Conservation (phyloP, 495 filamentous ascomycete species). For the Glarea lozoyensis region DNA sequence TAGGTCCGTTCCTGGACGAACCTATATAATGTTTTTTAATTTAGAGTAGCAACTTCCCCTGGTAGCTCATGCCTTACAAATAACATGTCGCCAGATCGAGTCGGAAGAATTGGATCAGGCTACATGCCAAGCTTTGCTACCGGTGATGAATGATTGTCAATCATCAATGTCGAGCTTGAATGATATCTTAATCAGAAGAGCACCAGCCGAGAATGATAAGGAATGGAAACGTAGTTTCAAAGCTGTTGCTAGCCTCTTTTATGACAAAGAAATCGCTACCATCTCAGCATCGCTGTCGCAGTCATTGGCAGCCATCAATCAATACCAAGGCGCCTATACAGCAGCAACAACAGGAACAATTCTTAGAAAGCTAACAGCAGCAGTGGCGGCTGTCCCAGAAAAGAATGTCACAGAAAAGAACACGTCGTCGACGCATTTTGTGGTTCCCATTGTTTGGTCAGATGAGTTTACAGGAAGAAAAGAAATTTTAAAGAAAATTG, state of each 20-base stretch:
- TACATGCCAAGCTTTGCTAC: background rate
- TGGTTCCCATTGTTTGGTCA: slow-evolving; percentile 12
- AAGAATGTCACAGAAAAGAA: no score
- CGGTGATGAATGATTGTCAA: background rate
- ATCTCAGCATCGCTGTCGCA: background rate
- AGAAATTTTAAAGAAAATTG: slow-evolving; percentile 1
- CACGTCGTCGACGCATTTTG: background rate
- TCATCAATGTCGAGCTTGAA: background rate
- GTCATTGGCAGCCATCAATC: background rate
- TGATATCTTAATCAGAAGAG: background rate
- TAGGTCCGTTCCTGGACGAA: background rate
- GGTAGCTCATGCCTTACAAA: background rate
- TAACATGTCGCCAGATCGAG: background rate
- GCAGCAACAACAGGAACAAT: background rate
- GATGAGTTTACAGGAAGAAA: slow-evolving; percentile 7
- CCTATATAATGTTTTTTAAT: no score
- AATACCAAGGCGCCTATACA: background rate
- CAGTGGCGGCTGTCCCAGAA: background rate
- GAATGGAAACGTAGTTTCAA: background rate
- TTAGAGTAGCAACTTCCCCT: background rate
- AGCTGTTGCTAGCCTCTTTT: background rate
- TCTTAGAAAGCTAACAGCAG: background rate
- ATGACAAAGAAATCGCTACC: slow-evolving; percentile 1
- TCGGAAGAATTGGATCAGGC: background rate
- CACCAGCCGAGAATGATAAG: background rate